A percentile compares a stretch with the other conserved stretches of the same genome.
Conservation (phyloP, 2,329 filamentous ascomycete genomes). For the Diaporthe sp. region DNA sequence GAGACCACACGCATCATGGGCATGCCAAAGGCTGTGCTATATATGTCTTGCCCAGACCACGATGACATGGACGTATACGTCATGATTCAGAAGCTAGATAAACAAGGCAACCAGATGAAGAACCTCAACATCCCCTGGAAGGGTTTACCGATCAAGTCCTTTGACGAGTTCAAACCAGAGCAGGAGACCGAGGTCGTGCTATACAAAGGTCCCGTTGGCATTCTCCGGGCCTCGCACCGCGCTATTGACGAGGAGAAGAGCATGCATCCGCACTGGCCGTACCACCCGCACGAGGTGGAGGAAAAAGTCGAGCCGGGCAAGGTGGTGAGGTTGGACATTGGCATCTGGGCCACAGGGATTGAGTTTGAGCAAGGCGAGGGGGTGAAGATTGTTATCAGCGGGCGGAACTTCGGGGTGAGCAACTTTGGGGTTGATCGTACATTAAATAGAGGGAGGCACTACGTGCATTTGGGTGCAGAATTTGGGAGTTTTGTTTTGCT, state of each 20-base stretch:
- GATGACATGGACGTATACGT: constrained; percentile 60
- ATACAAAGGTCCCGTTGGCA: constrained; percentile 47
- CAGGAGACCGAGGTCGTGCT: constrained; percentile 46
- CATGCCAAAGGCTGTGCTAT: constrained; percentile 58
- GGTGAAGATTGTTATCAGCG: neutral
- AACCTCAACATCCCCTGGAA: constrained; percentile 49
- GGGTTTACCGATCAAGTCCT: constrained; percentile 41
- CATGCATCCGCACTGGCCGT: constrained; percentile 49
- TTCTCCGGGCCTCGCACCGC: constrained; percentile 46
- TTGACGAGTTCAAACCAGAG: constrained; percentile 44
- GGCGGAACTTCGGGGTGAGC: neutral
- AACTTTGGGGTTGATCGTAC: neutral
- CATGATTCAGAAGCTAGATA: constrained; percentile 54
- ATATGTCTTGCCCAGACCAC: constrained; percentile 55
- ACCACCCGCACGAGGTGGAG: constrained; percentile 1
- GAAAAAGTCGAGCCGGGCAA: constrained; percentile 4
- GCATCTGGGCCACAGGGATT: neutral
- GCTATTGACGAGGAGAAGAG: constrained; percentile 44
- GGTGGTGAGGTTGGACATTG: constrained; percentile 9
- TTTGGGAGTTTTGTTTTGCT: neutral
- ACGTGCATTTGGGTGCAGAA: neutral
- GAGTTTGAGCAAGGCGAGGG: constrained; percentile 9
- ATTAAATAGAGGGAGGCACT: neutral
- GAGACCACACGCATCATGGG: constrained; percentile 56
- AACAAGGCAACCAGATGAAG: constrained; percentile 41